Base-by-base conservation (phyloP, 257 asterid genomes). In the Leptodermis oblonga region DNA sequence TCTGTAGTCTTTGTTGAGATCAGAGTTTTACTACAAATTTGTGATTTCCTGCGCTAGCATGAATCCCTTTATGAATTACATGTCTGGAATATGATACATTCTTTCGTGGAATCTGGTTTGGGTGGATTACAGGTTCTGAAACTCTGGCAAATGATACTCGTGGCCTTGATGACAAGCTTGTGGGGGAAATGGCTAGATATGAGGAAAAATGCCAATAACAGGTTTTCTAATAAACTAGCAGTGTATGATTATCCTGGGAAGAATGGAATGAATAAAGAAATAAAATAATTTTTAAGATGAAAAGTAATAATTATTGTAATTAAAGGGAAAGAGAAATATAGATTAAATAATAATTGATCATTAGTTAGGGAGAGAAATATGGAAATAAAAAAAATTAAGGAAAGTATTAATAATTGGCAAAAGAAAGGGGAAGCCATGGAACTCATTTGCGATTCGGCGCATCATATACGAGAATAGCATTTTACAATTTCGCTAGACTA, bases 221-320 rank as follows among this genome's bases (percentile, higher is more conserved):
- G 95, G 77, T 73, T 85, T 75, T 84, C 95, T 0, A 77, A 81
- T 51, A 90, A 88, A 56, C 97, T 93, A 10, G 87, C 85, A 5
- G 85, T 86, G 96, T 85, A 86, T 73, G 97, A 90, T 31, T 90
- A 90, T 73, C 96, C 96, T 17, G 92, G 92, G 66, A 85, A 90
- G 41, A 90, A 90, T 59, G 89, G 94, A n/a, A n/a, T n/a, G n/a
- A n/a, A n/a, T n/a, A n/a, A n/a, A n/a, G n/a, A n/a, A n/a, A n/a
- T n/a, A n/a, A n/a, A n/a, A n/a, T n/a, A n/a, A n/a, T n/a, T n/a
- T n/a, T n/a, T n/a, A n/a, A n/a, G n/a, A n/a, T n/a, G n/a, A n/a
- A n/a, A n/a, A n/a, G n/a, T n/a, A n/a, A n/a, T n/a, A n/a, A n/a
- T n/a, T n/a, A n/a, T n/a, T n/a, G n/a, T n/a, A n/a, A n/a, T n/a